A percentile compares a stretch with the other conserved stretches of the same genome.
Evolutionary conservation across 352 stramenopile genomes (phyloP).

Genomic region (Phytophthora rubi): DNA sequence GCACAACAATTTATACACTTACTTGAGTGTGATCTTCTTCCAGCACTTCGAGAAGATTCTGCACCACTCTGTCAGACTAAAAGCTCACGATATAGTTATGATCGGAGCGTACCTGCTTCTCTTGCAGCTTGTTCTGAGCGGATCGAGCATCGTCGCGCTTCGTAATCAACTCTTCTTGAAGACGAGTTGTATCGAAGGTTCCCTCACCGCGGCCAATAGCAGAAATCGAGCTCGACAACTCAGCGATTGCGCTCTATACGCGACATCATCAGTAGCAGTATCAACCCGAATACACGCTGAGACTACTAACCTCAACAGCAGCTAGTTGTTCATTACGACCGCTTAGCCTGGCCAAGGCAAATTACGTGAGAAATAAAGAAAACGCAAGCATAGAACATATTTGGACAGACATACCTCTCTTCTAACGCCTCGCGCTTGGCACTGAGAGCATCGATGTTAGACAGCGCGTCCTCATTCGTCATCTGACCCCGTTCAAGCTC

Average conservation of each 20-base stretch:
- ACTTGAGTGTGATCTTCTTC: constrained; percentile 40
- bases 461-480: constrained; percentile 54
- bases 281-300: not conserved
- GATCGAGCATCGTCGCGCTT: constrained; percentile 21
- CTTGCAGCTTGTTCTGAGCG: constrained; percentile 31
- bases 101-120: constrained; percentile 34
- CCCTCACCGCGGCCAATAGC: constrained; percentile 12
- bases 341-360: constrained; percentile 32
- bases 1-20: constrained; percentile 11
- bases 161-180: constrained; percentile 28
- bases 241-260: constrained; percentile 39
- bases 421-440: constrained; percentile 40
- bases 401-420: constrained; percentile 29
- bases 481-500: constrained; percentile 57
- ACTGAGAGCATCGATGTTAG: constrained; percentile 35
- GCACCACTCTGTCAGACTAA: constrained; percentile 7
- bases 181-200: constrained; percentile 17
- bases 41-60: constrained; percentile 31
- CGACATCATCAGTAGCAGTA: constrained; percentile 14
- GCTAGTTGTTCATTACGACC: constrained; percentile 38
- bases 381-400: not conserved
- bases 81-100: not conserved
- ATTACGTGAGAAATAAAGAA: not conserved
- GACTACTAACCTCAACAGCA: constrained; percentile 31
- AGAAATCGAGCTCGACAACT: constrained; percentile 37